Conservation (phyloP, 1,284 basidiomycete species). For the Ganoderma lingzhi region DNA sequence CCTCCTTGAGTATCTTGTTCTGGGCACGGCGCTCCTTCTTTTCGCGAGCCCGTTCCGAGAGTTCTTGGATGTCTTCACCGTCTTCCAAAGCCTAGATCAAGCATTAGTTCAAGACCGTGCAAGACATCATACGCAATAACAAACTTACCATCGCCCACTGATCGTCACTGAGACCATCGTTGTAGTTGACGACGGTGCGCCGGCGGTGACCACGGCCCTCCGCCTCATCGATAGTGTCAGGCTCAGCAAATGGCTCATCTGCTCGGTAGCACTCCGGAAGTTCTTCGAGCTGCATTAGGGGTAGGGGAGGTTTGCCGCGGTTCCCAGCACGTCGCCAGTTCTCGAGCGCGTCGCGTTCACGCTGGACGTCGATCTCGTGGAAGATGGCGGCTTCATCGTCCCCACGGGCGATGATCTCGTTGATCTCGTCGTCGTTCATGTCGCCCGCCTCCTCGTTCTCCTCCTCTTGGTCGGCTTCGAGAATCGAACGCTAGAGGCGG, state of each 20-base stretch:
- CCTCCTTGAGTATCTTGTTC: conserved; percentile 42
- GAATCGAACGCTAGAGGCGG: conserved; percentile 71
- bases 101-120: neutral
- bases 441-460: conserved; percentile 94
- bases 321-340: conserved; percentile 82
- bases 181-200: conserved; percentile 90
- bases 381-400: conserved; percentile 87
- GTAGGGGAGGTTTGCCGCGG: conserved; percentile 80
- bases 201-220: conserved; percentile 89
- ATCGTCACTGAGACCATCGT: conserved; percentile 94
- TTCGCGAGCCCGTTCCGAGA: conserved; percentile 68
- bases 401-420: conserved; percentile 89
- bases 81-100: conserved; percentile 80
- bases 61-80: conserved; percentile 85
- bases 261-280: conserved; percentile 92
- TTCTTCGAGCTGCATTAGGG: conserved; percentile 89
- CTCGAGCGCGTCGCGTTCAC: conserved; percentile 76
- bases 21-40: conserved; percentile 65
- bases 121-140: neutral
- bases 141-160: conserved; percentile 84
- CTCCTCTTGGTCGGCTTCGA: conserved; percentile 92
- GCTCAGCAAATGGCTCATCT: conserved; percentile 80
- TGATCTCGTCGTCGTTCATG: conserved; percentile 97
- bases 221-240: conserved; percentile 71
- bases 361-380: conserved; percentile 86